These are phyloP conservation scores for Colletotrichum tabaci DNA, from an alignment of 2,329 filamentous ascomycete genomes.

Conservation along the genomic window DNA sequence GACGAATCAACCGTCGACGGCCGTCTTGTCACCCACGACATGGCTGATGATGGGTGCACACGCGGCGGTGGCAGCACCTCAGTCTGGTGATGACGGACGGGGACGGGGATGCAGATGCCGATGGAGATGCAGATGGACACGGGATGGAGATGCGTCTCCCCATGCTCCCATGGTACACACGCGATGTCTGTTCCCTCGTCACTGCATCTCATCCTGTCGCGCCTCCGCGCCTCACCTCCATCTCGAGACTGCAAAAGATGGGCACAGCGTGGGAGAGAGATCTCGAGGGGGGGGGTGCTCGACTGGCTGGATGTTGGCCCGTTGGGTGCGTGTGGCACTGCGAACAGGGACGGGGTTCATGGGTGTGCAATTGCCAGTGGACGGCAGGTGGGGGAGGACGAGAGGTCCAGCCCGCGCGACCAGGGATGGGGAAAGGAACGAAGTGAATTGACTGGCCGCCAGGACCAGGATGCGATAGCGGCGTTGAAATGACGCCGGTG, in stretches of 20 bases:
- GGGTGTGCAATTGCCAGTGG: background rate
- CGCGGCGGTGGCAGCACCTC: slow-evolving; percentile 1
- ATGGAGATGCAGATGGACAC: background rate
- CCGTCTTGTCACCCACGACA: background rate
- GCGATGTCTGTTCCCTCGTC: slow-evolving; percentile 1
- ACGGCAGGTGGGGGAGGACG: slow-evolving; percentile 19
- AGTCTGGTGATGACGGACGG: slow-evolving; percentile 16
- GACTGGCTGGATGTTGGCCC: background rate
- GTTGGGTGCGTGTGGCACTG: slow-evolving; percentile 2
- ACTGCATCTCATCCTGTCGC: slow-evolving; percentile 29
- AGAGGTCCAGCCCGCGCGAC: slow-evolving; percentile 24
- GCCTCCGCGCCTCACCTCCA: slow-evolving; percentile 6
- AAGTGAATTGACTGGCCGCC: slow-evolving; percentile 22
- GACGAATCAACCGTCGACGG: slow-evolving; percentile 3
- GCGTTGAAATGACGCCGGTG: slow-evolving; percentile 18
- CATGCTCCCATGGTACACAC: background rate
- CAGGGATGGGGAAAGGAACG: slow-evolving; percentile 3
- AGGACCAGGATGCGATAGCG: slow-evolving; percentile 10
- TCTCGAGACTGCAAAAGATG: background rate
- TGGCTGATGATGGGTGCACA: slow-evolving; percentile 7
- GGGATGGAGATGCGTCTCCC: slow-evolving; percentile 4
- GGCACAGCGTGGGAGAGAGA: background rate
- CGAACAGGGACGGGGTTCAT: background rate
- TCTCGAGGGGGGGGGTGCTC: background rate
- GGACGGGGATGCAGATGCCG: background rate